phyloP scores from a whole-genome alignment of 148 eudicot species.

The Chenopodium quinoa region DNA sequence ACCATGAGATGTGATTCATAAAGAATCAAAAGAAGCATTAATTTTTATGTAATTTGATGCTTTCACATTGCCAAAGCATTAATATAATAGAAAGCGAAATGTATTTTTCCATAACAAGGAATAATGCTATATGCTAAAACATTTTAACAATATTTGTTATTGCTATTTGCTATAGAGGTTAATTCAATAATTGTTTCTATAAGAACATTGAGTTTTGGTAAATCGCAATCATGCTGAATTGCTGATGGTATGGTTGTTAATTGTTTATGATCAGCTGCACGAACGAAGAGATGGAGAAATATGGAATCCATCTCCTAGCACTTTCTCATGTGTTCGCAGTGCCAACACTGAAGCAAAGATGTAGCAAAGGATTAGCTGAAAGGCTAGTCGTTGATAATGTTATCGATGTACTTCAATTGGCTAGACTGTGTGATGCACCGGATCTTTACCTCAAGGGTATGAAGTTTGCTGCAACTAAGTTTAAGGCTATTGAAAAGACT shows the following conservation, averaged over 20 bases:
- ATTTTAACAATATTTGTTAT: too few species aligned
- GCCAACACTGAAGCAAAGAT: slow-evolving; percentile 73
- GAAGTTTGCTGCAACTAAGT: slow-evolving; percentile 48
- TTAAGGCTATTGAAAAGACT: slow-evolving; percentile 65
- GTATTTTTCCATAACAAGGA: background rate
- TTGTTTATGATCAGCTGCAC: slow-evolving; percentile 47
- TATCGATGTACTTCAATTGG: slow-evolving; percentile 79
- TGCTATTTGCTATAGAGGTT: too few species aligned
- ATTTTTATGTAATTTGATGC: too few species aligned
- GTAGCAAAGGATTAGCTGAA: slow-evolving; percentile 54
- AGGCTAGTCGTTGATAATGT: slow-evolving; percentile 63
- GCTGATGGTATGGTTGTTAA: background rate
- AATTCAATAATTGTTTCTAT: background rate
- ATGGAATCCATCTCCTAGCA: slow-evolving; percentile 74
- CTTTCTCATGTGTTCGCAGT: slow-evolving; percentile 81
- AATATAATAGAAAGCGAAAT: too few species aligned
- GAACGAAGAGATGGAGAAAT: slow-evolving; percentile 72
- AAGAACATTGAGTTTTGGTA: background rate
- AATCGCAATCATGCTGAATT: background rate
- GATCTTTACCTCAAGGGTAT: slow-evolving; percentile 71
- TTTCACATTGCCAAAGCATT: too few species aligned
- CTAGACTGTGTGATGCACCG: slow-evolving; percentile 83
- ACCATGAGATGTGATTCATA: too few species aligned
- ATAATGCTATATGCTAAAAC: background rate
- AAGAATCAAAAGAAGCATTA: too few species aligned